phyloP scores from a whole-genome alignment of 2,329 filamentous ascomycete genomes.

The Teratosphaeria epicoccoides region DNA sequence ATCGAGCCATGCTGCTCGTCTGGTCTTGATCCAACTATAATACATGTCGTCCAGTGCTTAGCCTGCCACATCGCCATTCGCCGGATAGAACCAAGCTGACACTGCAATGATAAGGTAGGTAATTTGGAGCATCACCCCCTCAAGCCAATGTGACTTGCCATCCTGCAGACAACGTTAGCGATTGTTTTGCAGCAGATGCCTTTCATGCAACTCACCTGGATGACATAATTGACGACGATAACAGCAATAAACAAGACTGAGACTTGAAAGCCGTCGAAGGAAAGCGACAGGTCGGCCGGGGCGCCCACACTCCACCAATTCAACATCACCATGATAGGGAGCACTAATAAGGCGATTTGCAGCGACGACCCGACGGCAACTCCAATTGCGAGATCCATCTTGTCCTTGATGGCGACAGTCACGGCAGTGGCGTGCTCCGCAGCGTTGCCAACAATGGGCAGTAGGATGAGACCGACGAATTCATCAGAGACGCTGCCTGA shows the following conservation, averaged over 20 bases:
- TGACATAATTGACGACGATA: conserved; percentile 52
- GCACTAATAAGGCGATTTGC: conserved; percentile 53
- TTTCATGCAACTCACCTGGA: conserved; percentile 44
- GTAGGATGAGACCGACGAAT: conserved; percentile 53
- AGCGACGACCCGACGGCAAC: conserved; percentile 56
- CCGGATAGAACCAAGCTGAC: conserved; percentile 43
- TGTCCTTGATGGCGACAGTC: conserved; percentile 52
- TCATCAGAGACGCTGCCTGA: conserved; percentile 41
- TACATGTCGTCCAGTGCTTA: background rate
- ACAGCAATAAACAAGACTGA: conserved; percentile 48
- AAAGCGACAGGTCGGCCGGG: conserved; percentile 51
- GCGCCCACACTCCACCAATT: conserved; percentile 47
- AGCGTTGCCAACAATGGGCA: conserved; percentile 56
- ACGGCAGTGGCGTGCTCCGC: conserved; percentile 56
- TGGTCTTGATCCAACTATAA: background rate
- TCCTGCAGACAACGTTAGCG: conserved; percentile 19
- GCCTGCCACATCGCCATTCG: conserved; percentile 6
- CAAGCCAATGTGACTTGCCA: conserved; percentile 41
- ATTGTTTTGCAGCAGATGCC: conserved; percentile 1
- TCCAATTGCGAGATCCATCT: conserved; percentile 58
- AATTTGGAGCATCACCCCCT: conserved; percentile 50
- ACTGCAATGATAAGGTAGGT: conserved; percentile 54
- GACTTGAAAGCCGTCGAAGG: conserved; percentile 83
- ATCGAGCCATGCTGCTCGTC: background rate
- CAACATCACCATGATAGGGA: conserved; percentile 48